A percentile compares a stretch with the other conserved stretches of the same genome.
Evolutionary conservation across 768 basidiomycete genomes (phyloP).

Genomic region (Phanerochaete sordida): DNA sequence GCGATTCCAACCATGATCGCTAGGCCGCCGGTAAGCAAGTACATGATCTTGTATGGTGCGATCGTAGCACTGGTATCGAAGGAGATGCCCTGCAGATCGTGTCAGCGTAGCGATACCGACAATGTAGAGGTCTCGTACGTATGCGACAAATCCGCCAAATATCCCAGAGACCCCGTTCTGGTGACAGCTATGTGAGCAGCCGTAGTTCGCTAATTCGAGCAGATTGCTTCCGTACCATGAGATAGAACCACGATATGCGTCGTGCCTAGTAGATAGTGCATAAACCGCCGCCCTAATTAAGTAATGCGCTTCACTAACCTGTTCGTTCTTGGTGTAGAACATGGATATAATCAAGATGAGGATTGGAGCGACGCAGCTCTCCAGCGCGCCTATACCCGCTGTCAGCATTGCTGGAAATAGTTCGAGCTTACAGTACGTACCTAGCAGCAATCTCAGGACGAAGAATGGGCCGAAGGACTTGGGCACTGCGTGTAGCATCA

Average conservation of each 20-base stretch:
- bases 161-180: constrained; percentile 40
- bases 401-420: not conserved
- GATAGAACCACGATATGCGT: constrained; percentile 64
- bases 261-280: constrained; percentile 39
- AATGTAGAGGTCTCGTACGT: constrained; percentile 19
- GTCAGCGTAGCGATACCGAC: not conserved
- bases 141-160: constrained; percentile 64
- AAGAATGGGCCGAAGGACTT: constrained; percentile 62
- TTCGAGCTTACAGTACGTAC: constrained; percentile 26
- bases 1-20: constrained; percentile 55
- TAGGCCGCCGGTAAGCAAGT: constrained; percentile 54
- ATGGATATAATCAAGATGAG: constrained; percentile 61
- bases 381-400: constrained; percentile 52
- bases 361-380: constrained; percentile 61
- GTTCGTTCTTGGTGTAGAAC: constrained; percentile 70
- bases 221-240: constrained; percentile 42
- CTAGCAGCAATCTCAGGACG: constrained; percentile 55
- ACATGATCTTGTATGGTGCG: constrained; percentile 60
- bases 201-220: not conserved
- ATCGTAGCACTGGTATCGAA: constrained; percentile 44
- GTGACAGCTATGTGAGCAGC: not conserved
- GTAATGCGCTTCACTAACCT: too few relatives aligned
- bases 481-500: constrained; percentile 59
- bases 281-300: too few relatives aligned
- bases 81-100: constrained; percentile 38